phyloP scores from a whole-genome alignment of 192 early-diverging fungal genomes.

The Umbelopsis sp. region DNA sequence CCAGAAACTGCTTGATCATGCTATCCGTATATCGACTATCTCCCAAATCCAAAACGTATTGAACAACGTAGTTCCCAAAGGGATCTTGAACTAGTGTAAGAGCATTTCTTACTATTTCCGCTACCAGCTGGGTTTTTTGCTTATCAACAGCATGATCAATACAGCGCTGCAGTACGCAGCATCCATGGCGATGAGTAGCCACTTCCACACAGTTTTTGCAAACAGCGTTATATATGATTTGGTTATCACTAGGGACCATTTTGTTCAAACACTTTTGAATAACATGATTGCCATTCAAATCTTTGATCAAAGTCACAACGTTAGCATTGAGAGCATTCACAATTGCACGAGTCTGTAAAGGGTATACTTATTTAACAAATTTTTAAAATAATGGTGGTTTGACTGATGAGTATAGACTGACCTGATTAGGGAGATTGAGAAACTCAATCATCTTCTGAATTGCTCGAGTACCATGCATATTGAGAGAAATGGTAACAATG shows the following conservation, averaged over 20 bases:
- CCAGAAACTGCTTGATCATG: conserved; percentile 74
- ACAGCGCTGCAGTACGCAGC: conserved; percentile 89
- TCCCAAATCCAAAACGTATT: conserved; percentile 85
- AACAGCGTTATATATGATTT: conserved; percentile 88
- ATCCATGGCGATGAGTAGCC: conserved; percentile 87
- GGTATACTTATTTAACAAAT: background rate
- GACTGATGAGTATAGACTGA: conserved; percentile 8
- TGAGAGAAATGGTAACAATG: conserved; percentile 78
- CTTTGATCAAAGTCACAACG: conserved; percentile 83
- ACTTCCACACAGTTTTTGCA: conserved; percentile 77
- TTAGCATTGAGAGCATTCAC: conserved; percentile 66
- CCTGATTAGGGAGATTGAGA: conserved; percentile 62
- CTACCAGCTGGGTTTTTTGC: conserved; percentile 75
- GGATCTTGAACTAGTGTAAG: conserved; percentile 82
- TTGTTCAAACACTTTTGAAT: conserved; percentile 89
- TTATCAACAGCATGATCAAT: conserved; percentile 76
- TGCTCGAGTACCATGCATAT: conserved; percentile 91
- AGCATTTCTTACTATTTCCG: conserved; percentile 73
- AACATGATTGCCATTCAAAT: conserved; percentile 92
- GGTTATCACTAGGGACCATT: conserved; percentile 72
- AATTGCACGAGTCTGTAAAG: conserved; percentile 61
- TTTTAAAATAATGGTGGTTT: background rate
- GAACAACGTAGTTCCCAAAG: conserved; percentile 94
- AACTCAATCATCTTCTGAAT: conserved; percentile 91
- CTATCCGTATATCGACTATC: conserved; percentile 66